Evolutionary conservation across 2,329 filamentous ascomycete species (phyloP).

Genomic region (Fusarium oligoseptatum): DNA sequence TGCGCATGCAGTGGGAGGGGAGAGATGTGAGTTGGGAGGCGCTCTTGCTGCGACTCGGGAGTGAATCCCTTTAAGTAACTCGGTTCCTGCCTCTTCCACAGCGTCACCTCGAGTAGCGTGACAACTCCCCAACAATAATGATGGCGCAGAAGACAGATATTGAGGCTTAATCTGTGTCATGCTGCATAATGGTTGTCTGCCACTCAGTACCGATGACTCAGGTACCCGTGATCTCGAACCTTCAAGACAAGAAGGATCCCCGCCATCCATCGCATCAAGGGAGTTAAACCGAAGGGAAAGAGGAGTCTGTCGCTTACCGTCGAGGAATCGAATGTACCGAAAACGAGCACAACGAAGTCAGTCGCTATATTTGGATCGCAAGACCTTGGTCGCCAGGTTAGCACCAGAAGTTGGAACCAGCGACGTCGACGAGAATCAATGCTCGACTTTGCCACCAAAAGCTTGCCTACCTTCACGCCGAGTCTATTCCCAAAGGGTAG

Average conservation of each 20-base stretch:
- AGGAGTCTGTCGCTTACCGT: conserved; percentile 35
- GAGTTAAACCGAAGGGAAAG: background rate
- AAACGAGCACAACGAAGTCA: conserved; percentile 45
- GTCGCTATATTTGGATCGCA: conserved; percentile 45
- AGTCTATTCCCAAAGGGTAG: conserved; percentile 47
- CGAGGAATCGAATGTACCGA: conserved; percentile 36
- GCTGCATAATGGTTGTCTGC: background rate
- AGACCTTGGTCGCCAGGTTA: conserved; percentile 38
- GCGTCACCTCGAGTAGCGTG: background rate
- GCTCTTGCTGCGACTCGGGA: background rate
- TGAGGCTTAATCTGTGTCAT: background rate
- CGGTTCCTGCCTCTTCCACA: conserved; percentile 15
- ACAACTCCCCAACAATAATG: background rate
- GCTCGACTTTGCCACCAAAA: background rate
- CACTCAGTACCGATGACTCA: background rate
- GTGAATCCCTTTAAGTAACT: conserved; percentile 19
- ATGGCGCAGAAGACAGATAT: background rate
- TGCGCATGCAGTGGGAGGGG: background rate
- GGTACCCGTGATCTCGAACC: background rate
- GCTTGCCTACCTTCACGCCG: conserved; percentile 44
- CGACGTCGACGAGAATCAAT: background rate
- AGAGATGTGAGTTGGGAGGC: background rate
- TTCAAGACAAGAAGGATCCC: background rate
- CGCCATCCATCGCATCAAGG: background rate
- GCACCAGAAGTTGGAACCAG: background rate